Base-by-base conservation (phyloP, 495 filamentous ascomycete genomes). In the Haplographium delicatum region DNA sequence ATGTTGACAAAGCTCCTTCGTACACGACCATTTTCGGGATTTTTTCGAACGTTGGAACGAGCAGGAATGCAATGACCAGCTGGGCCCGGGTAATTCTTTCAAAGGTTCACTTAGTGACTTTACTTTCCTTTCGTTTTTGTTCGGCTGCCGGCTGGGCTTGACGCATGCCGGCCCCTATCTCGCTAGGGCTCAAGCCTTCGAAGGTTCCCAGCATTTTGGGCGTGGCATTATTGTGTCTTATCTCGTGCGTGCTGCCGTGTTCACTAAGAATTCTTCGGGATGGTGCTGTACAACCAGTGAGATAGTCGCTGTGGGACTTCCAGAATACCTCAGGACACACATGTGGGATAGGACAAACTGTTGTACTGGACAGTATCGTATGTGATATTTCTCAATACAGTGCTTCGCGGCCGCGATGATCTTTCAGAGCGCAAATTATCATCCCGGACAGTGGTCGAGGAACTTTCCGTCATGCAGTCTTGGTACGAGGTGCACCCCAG, bases 101-200 rank as follows among this genome's bases (percentile, higher is more conserved):
- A n/a, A n/a, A n/a, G n/a, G n/a, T n/a, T n/a, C n/a, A n/a, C n/a
- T n/a, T n/a, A n/a, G n/a, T n/a, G n/a, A n/a, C n/a, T n/a, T n/a
- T n/a, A n/a, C n/a, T n/a, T n/a, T n/a, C n/a, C n/a, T n/a, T n/a
- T n/a, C n/a, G n/a, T n/a, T n/a, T n/a, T n/a, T 10, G 5, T 39
- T 39, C 35, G 35, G 35, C 16, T 18, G 16, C 35, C 35, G 35
- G 35, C 35, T 39, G 35, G 35, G 35, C 35, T 39, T 39, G 35
- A 3, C 22, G 35, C 35, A 39, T 39, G 35, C 35, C 35, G n/a
- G 35, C 35, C 35, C 35, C n/a, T 19, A 35, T 35, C 33, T n/a
- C n/a, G n/a, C n/a, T n/a, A 35, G 5, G 18, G 33, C 33, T 11
- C n/a, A 35, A 11, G 33, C 33, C 33, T 35, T 35, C 33, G 22